phyloP scores from a whole-genome alignment of 345 rosid species.

The Pugionium cornutum region DNA sequence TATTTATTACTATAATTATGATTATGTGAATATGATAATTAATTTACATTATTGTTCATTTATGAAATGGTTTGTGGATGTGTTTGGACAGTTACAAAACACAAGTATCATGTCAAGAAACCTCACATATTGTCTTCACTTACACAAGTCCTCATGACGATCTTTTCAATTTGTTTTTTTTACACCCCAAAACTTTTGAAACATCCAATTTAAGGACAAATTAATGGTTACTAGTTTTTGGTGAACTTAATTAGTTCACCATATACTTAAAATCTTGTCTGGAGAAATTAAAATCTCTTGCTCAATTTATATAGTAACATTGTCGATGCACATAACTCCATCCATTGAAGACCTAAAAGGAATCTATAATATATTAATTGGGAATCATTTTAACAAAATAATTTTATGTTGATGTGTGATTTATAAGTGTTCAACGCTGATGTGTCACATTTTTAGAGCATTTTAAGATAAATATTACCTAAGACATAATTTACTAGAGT shows the following conservation, averaged over 20 bases:
- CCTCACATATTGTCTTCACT: conserved; percentile 59
- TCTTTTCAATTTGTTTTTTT: background rate
- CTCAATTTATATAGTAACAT: conserved; percentile 41
- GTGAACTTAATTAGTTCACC: conserved; percentile 64
- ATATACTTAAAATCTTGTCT: conserved; percentile 34
- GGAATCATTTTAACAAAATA: no score
- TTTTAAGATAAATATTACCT: no score
- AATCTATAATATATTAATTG: no score
- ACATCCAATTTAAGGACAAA: background rate
- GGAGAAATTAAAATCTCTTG: conserved; percentile 63
- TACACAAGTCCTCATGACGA: conserved; percentile 79
- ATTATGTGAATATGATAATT: background rate
- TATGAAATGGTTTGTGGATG: conserved; percentile 73
- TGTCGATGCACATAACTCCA: no score
- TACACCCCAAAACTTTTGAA: conserved; percentile 2
- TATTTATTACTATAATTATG: conserved; percentile 1
- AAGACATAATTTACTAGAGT: no score
- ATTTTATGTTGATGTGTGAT: no score
- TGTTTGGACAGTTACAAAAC: conserved; percentile 59
- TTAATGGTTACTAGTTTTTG: background rate
- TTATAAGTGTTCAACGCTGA: no score
- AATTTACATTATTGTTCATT: background rate
- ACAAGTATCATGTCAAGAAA: conserved; percentile 42
- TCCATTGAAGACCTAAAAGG: no score
- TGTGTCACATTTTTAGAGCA: no score